Evolutionary conservation across 1,284 basidiomycete genomes (phyloP).

Genomic region (Meira miltonrushii): DNA sequence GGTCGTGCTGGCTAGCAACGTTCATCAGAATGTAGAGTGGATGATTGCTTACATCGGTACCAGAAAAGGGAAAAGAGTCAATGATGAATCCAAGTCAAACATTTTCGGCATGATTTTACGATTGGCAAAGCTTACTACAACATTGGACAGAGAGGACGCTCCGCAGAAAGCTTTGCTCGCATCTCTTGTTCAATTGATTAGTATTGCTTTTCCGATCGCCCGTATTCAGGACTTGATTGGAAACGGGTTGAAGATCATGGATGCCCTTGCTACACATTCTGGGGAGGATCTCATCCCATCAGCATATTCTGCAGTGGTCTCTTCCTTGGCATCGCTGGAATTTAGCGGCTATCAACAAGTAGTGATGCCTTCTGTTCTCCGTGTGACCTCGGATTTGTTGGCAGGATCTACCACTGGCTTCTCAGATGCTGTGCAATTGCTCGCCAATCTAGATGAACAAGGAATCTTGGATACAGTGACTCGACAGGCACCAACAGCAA

Average conservation of each 20-base stretch:
- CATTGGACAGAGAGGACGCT: conserved; percentile 5
- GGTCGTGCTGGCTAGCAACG: conserved; percentile 11
- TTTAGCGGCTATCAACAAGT: conserved; percentile 47
- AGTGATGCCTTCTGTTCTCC: conserved; percentile 38
- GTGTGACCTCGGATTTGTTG: conserved; percentile 19
- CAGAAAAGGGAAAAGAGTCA: conserved; percentile 44
- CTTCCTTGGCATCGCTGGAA: conserved; percentile 33
- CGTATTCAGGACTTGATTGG: conserved; percentile 48
- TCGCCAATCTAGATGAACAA: conserved; percentile 31
- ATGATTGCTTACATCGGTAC: conserved; percentile 37
- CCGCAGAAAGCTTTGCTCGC: conserved; percentile 7
- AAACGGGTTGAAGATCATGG: conserved; percentile 35
- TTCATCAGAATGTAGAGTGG: conserved; percentile 28
- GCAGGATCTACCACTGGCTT: conserved; percentile 16
- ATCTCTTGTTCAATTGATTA: conserved; percentile 30
- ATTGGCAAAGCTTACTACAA: conserved; percentile 20
- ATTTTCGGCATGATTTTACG: conserved; percentile 26
- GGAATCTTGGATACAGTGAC: conserved; percentile 24
- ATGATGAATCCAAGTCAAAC: conserved; percentile 21
- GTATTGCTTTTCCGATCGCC: conserved; percentile 35
- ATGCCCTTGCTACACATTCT: conserved; percentile 23
- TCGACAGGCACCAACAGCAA: conserved; percentile 20
- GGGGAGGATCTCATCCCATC: neutral
- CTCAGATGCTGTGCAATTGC: conserved; percentile 28
- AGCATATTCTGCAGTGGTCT: conserved; percentile 35